Percentiles rank a stretch among this genome's conserved stretches.
phyloP scores from a whole-genome alignment of 129 eudicot species.

The Sambucus nigra region DNA sequence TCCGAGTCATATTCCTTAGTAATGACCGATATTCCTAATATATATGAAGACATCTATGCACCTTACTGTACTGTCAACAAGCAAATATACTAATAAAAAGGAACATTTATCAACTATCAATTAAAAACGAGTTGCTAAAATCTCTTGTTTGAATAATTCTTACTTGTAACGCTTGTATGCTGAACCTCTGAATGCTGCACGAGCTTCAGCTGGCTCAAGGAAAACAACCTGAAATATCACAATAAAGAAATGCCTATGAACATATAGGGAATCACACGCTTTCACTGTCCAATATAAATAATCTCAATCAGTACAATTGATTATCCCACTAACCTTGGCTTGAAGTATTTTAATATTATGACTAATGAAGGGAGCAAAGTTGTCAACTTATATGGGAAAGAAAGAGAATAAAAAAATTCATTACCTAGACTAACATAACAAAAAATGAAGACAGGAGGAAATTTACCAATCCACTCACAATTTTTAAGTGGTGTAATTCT shows the following conservation, averaged over 20 bases:
- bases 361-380: no score
- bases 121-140: conserved; percentile 4
- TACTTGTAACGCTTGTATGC: conserved; percentile 95
- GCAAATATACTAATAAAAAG: not conserved
- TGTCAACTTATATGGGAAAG: no score
- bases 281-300: no score
- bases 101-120: not conserved
- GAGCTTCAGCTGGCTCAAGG: conserved; percentile 84
- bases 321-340: not conserved
- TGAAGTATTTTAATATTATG: not conserved
- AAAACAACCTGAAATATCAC: conserved; percentile 49
- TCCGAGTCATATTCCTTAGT: no score
- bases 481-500: no score
- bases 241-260: not conserved
- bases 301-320: not conserved
- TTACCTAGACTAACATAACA: no score
- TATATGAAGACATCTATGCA: no score
- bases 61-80: no score
- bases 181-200: conserved; percentile 64
- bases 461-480: no score
- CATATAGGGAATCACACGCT: not conserved
- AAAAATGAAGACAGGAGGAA: no score
- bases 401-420: no score
- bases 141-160: conserved; percentile 12
- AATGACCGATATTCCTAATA: no score